phyloP scores from a whole-genome alignment of 2,329 filamentous ascomycete species.

The Ascosphaera apis region DNA sequence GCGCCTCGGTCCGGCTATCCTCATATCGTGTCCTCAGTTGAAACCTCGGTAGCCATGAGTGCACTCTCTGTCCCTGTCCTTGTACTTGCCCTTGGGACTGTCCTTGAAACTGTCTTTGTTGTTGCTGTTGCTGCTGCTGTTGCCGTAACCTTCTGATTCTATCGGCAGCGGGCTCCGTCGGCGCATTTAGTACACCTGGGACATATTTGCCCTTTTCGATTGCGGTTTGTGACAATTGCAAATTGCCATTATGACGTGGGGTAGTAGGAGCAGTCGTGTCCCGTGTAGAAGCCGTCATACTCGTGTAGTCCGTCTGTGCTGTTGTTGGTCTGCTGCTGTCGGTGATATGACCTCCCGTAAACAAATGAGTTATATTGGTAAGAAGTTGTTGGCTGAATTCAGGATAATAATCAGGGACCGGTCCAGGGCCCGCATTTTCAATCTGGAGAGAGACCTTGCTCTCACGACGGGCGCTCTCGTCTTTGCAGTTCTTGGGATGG shows the following conservation, averaged over 20 bases:
- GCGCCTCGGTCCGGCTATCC: no score
- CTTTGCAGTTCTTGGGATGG: not conserved
- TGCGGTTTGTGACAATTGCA: not conserved
- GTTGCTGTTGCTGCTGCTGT: not conserved
- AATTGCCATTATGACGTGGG: not conserved
- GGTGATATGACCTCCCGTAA: no score
- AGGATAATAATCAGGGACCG: not conserved
- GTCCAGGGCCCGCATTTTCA: not conserved
- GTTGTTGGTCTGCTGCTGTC: not conserved
- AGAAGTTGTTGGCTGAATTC: not conserved
- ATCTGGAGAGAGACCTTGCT: not conserved
- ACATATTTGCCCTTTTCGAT: not conserved
- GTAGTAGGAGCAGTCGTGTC: not conserved
- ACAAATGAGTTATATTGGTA: no score
- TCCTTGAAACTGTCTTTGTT: not conserved
- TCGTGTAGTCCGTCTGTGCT: not conserved
- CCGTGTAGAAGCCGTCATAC: not conserved
- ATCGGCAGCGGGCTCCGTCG: not conserved
- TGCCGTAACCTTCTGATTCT: not conserved
- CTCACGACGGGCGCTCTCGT: not conserved
- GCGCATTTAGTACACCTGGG: not conserved
- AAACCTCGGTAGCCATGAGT: not conserved
- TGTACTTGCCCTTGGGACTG: not conserved
- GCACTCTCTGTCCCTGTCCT: not conserved
- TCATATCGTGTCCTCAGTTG: not conserved